Evolutionary conservation across 2,329 filamentous ascomycete species (phyloP).

Genomic region (Botrytis deweyae): DNA sequence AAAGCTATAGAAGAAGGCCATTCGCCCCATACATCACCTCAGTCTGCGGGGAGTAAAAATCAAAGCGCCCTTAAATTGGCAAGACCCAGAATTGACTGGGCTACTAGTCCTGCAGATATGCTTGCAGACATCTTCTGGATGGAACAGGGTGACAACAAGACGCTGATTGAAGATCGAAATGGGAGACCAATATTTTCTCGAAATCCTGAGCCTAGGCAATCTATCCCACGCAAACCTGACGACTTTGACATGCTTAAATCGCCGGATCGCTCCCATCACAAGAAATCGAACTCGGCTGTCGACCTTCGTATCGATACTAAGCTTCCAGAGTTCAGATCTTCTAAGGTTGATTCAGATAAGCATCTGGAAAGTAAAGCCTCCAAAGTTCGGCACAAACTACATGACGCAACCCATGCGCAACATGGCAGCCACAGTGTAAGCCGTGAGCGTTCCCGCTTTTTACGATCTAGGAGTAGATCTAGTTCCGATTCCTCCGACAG

Average conservation of each 20-base stretch:
- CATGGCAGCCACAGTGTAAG: conserved; percentile 56
- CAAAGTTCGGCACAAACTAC: conserved; percentile 59
- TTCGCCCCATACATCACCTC: conserved; percentile 40
- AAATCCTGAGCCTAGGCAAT: conserved; percentile 41
- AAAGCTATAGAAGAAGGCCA: conserved; percentile 30
- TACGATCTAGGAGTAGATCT: conserved; percentile 53
- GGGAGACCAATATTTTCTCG: conserved; percentile 70
- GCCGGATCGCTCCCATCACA: conserved; percentile 22
- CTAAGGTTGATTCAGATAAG: conserved; percentile 32
- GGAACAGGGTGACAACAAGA: conserved; percentile 77
- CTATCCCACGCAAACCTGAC: conserved; percentile 27
- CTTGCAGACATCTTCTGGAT: conserved; percentile 90
- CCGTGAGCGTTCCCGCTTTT: conserved; percentile 53
- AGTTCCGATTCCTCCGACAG: conserved; percentile 61
- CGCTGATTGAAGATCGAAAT: conserved; percentile 74
- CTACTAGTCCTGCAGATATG: conserved; percentile 77
- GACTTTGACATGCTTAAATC: conserved; percentile 27
- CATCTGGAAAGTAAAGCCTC: conserved; percentile 54
- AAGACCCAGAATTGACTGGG: conserved; percentile 81
- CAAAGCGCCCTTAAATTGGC: conserved; percentile 53
- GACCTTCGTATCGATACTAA: conserved; percentile 38
- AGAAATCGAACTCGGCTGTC: conserved; percentile 24
- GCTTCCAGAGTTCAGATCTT: conserved; percentile 38
- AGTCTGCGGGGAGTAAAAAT: conserved; percentile 44
- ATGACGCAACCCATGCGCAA: conserved; percentile 48